Base-by-base conservation (phyloP, 768 basidiomycete species). In the Tricholoma bakamatsutake region DNA sequence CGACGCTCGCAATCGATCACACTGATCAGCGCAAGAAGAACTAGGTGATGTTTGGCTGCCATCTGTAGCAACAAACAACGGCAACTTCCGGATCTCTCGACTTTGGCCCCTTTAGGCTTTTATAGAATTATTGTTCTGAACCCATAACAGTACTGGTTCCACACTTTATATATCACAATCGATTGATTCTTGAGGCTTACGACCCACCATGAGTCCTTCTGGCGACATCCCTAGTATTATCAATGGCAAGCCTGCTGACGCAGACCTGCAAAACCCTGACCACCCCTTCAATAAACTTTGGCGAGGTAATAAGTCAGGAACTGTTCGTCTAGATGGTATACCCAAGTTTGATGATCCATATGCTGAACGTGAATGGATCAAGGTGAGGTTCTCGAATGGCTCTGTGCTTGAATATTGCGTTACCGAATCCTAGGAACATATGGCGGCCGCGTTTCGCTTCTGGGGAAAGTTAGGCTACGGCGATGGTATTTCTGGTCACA, bases 401-500 rank as follows among this genome's bases (percentile, higher is more conserved):
- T 15, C 34, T 18, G 33, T 2, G 31, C 6, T n/a, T 27, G 13
- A 43, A 15, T n/a, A 30, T 27, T 12, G 7, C 21, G 1, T 46
- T 15, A 46, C 17, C 1, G 15, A 17, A 43, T 18, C 15, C 4
- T 31, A 67, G 66, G 64, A 53, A 48, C 65, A 67, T 52, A 55
- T 67, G 62, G 66, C 65, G 43, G 66, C 63, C 6, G 63, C 61
- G 1, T 64, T 67, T 50, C 63, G 63, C 1, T 67, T 62, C 59
- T 67, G 66, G 66, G 70, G 71, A 2, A 71, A 75, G 50, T 62
- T 73, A 27, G 78, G 77, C 18, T 80, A 73, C 57, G 75, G 73
- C 46, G 76, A 80, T 57, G 79, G 78, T 31, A 68, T 76, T 30
- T 76, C 78, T 13, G 79, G 79, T 0, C 78, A 80, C 59, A 80